These are phyloP conservation scores for Ciborinia camelliae DNA, from an alignment of 2,329 filamentous ascomycete genomes.

Conservation along the genomic window DNA sequence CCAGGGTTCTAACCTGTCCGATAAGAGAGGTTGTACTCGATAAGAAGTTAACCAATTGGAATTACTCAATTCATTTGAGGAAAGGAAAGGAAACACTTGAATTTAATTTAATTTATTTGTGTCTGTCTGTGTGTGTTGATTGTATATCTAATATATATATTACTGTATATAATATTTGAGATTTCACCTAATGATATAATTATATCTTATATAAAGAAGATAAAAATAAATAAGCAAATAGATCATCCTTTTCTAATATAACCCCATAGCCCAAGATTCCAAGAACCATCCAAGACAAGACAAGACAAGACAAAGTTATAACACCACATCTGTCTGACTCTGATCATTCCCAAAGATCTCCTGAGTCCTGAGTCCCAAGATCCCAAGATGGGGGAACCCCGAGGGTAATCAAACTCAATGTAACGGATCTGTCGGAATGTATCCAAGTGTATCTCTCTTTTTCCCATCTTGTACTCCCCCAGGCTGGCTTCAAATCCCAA, in stretches of 20 bases:
- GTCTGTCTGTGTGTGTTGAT: too few relatives aligned
- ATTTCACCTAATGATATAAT: too few relatives aligned
- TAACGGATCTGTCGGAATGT: not conserved
- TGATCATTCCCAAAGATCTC: too few relatives aligned
- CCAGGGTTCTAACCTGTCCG: not conserved
- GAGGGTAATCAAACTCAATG: not conserved
- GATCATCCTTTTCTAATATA: not conserved
- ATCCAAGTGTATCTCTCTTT: not conserved
- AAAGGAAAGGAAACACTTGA: too few relatives aligned
- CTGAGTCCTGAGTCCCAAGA: too few relatives aligned
- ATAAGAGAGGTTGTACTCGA: constrained; percentile 7
- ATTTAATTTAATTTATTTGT: too few relatives aligned
- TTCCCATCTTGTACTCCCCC: not conserved
- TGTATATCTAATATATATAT: not conserved
- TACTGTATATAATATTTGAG: too few relatives aligned
- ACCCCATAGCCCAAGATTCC: too few relatives aligned
- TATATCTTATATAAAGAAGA: not conserved
- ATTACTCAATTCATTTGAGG: constrained; percentile 7
- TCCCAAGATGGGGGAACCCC: not conserved
- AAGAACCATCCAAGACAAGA: not conserved
- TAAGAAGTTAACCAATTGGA: constrained; percentile 10
- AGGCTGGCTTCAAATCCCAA: not conserved
- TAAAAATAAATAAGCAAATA: not conserved
- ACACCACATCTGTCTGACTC: not conserved
- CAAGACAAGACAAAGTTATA: not conserved